Evolutionary conservation across 768 basidiomycete species (phyloP), one percentile per base, ranked within the genome.

Genomic region (Xanthoconium purpureum): DNA sequence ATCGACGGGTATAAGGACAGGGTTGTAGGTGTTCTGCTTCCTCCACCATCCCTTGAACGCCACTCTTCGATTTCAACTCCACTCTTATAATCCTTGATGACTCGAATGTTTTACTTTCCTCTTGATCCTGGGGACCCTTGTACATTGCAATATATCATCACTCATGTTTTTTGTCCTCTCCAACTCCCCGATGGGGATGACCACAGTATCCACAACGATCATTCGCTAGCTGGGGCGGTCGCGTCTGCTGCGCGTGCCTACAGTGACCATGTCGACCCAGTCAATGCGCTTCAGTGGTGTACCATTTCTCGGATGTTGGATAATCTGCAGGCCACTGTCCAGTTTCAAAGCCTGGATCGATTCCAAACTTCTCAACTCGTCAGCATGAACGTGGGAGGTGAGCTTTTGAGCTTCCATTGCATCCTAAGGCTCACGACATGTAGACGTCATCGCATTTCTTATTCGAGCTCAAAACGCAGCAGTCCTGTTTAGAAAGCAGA

Each of bases 381-480:
- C 14, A 17, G 3, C 5, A 18, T 17, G 39, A 6, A 7, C n/a
- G n/a, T n/a, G 3, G 39, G 39, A 40, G 39, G 39, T 40, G 9
- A 1, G 10, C n/a, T 40, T 40, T 40, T n/a, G 39, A 40, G 9
- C 39, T 18, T 40, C 15, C n/a, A 9, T 15, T 10, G 15, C 17
- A 1, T 18, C n/a, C 8, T 39, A n/a, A 42, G 48, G 14, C 44
- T 56, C 18, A 56, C 15, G 17, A 3, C 13, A 5, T 20, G 30
- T 51, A 81, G 81, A 74, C 55, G 62, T 24, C 24, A 24, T 24
- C 24, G 24, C 24, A 24, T 24, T 24, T 24, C 24, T 24, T 24
- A 24, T 24, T 72, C 35, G 50, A 8, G 24, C 24, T 24, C 24
- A 24, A 24, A 24, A 24, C 24, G 24, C 24, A 24, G 24, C 24